phyloP scores from a whole-genome alignment of 1,284 basidiomycete species.

The Prillingera fragicola region DNA sequence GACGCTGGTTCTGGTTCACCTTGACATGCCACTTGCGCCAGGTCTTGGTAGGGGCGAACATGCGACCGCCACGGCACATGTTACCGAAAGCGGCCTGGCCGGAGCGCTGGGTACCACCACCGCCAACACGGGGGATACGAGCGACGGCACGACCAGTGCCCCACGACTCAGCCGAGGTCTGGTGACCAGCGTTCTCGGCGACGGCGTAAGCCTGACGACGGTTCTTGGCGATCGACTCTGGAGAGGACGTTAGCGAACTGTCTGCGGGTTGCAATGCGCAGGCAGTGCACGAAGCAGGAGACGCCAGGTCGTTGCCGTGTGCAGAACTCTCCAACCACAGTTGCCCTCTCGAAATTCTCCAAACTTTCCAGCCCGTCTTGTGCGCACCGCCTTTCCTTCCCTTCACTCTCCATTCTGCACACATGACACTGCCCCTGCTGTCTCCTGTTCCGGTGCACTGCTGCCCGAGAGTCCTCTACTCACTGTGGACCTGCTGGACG shows the following conservation, averaged over 20 bases:
- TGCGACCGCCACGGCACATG: conserved; percentile 99
- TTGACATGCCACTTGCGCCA: conserved; percentile 99
- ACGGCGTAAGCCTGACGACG: conserved; percentile 96
- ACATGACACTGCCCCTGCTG: not conserved
- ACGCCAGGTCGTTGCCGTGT: too few relatives aligned
- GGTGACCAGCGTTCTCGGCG: conserved; percentile 96
- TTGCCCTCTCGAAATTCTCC: not conserved
- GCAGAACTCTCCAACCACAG: too few relatives aligned
- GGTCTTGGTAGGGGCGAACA: conserved; percentile 99
- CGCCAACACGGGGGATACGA: conserved; percentile 99
- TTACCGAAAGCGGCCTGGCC: conserved; percentile 99
- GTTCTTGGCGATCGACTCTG: conserved; percentile 99
- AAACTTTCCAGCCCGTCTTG: not conserved
- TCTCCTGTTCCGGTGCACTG: not conserved
- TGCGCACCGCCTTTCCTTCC: not conserved
- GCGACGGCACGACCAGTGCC: conserved; percentile 99
- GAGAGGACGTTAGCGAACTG: not conserved
- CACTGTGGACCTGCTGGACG: conserved; percentile 96
- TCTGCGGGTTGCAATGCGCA: not conserved
- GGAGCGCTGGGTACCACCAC: conserved; percentile 96
- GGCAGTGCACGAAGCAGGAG: too few relatives aligned
- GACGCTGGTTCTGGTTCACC: conserved; percentile 97
- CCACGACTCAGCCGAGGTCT: conserved; percentile 94
- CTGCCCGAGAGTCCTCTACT: conserved; percentile 48
- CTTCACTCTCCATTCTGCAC: not conserved